A percentile compares a stretch with the other conserved stretches of the same genome.
phyloP scores from a whole-genome alignment of 1,284 basidiomycete genomes.

The Sparassis latifolia region DNA sequence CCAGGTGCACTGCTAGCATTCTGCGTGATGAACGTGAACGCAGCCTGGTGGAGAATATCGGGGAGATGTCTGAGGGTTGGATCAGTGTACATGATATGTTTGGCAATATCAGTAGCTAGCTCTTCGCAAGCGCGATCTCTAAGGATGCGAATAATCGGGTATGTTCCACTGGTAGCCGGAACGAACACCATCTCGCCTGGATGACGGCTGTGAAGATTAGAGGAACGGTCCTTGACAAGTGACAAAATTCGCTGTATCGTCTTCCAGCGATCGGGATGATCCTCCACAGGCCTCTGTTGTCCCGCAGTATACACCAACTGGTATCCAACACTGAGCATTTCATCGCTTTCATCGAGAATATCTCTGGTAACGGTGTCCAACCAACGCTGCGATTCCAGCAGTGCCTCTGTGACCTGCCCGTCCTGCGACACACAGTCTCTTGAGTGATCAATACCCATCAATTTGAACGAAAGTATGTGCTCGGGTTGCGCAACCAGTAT shows the following conservation, averaged over 20 bases:
- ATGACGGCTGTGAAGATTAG: slow-evolving; percentile 18
- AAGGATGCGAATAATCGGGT: slow-evolving; percentile 10
- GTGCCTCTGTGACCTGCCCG: not conserved
- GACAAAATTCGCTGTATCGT: slow-evolving; percentile 34
- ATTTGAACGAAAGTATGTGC: slow-evolving; percentile 43
- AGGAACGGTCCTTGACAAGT: slow-evolving; percentile 16
- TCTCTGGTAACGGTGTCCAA: slow-evolving; percentile 31
- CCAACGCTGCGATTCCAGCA: slow-evolving; percentile 29
- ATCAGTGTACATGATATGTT: slow-evolving; percentile 6
- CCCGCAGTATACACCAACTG: slow-evolving; percentile 46
- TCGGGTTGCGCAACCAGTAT: slow-evolving; percentile 46
- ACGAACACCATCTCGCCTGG: slow-evolving; percentile 5
- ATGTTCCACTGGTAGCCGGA: slow-evolving; percentile 2
- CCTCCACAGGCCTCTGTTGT: slow-evolving; percentile 32
- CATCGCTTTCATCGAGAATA: slow-evolving; percentile 49
- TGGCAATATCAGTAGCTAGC: not conserved
- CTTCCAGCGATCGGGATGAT: slow-evolving; percentile 41
- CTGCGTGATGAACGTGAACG: too few relatives aligned
- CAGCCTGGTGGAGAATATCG: too few relatives aligned
- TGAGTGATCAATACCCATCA: slow-evolving; percentile 35
- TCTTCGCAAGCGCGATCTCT: not conserved
- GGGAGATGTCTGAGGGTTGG: slow-evolving; percentile 2
- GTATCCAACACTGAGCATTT: slow-evolving; percentile 41
- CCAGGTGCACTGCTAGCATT: not conserved
- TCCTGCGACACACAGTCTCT: not conserved